Evolutionary conservation across 176 grass and related monocot species (phyloP), one percentile per base, ranked within the genome.

Genomic region (Bromus sterilis): DNA sequence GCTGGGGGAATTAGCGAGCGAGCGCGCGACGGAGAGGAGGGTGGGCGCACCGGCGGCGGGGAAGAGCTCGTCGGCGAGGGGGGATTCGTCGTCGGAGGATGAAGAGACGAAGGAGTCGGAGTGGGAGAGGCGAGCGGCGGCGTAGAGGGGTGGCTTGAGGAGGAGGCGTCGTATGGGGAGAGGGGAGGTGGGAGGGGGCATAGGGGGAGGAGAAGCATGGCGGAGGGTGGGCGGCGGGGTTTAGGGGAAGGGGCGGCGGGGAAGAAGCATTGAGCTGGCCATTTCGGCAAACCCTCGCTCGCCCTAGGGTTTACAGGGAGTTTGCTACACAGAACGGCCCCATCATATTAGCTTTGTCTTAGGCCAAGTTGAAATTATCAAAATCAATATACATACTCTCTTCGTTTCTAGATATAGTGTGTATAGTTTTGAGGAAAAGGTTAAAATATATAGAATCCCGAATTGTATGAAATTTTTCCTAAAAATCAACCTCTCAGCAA

Each of bases 21-120:
- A 80, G 36, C 84, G 87, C 21, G 85, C 90, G 41, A 92, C 71
- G 41, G 90, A 77, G 29, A 93, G 83, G 71, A 89, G 87, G 4
- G 92, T 94, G 55, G 89, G 86, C 51, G 86, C 78, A 0, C 92
- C 86, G 18, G 77, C 83, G 60, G 29, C 58, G 10, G 83, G 71
- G 86, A 91, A 91, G 60, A 94, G 87, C 66, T 91, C 92, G 10
- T 66, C 61, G 66, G 89, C 86, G 43, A 94, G 86, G 0, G 83
- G 83, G 16, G 74, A 56, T 49, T 86, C 83, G 44, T 83, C 40
- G 56, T 68, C 56, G 41, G 61, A 59, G 63, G 78, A 73, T 35
- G 77, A 79, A 12, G 82, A 79, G 78, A 41, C 37, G 49, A 24
- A 40, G 28, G 55, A 30, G 31, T 49, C 36, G 14, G 15, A 75